Conservation (phyloP, 305 asterid species). For the Fraxinus floribunda region DNA sequence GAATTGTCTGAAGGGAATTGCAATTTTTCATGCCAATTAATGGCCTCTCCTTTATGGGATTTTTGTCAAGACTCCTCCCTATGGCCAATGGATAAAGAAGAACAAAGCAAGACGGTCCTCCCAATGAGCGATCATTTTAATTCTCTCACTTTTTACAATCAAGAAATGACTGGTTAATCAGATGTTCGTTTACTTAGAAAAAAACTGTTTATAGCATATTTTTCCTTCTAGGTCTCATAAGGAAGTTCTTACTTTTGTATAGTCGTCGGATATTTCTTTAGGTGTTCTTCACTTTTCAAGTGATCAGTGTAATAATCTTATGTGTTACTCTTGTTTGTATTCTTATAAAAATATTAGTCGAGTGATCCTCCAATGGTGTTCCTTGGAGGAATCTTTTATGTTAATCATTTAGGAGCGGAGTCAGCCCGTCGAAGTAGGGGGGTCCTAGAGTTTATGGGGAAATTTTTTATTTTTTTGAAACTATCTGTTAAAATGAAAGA, state of each 20-base stretch:
- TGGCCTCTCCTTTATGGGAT: conserved; percentile 42
- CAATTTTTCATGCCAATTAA: conserved; percentile 22
- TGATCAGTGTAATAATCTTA: conserved; percentile 19
- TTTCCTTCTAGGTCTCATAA: conserved; percentile 18
- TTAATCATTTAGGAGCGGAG: background rate
- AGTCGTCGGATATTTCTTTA: conserved; percentile 21
- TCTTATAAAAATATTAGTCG: conserved; percentile 12
- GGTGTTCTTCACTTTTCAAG: conserved; percentile 2
- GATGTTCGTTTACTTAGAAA: conserved; percentile 15
- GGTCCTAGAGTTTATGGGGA: too few relatives aligned
- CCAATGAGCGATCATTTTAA: conserved; percentile 26
- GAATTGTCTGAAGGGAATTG: conserved; percentile 39
- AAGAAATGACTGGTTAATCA: conserved; percentile 34
- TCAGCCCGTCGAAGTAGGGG: too few relatives aligned
- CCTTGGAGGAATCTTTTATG: background rate
- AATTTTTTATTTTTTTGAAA: too few relatives aligned
- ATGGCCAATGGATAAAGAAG: conserved; percentile 43
- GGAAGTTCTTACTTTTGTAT: conserved; percentile 30
- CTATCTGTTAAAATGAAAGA: too few relatives aligned
- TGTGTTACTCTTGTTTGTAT: conserved; percentile 21
- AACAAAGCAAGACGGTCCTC: conserved; percentile 31
- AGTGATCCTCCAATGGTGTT: conserved; percentile 14
- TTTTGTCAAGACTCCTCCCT: conserved; percentile 22
- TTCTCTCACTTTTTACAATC: conserved; percentile 34
- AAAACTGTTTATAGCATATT: conserved; percentile 28